Evolutionary conservation across 2,329 filamentous ascomycete genomes (phyloP), one percentile per base, ranked within the genome.

Genomic region (Sporothrix protearum): DNA sequence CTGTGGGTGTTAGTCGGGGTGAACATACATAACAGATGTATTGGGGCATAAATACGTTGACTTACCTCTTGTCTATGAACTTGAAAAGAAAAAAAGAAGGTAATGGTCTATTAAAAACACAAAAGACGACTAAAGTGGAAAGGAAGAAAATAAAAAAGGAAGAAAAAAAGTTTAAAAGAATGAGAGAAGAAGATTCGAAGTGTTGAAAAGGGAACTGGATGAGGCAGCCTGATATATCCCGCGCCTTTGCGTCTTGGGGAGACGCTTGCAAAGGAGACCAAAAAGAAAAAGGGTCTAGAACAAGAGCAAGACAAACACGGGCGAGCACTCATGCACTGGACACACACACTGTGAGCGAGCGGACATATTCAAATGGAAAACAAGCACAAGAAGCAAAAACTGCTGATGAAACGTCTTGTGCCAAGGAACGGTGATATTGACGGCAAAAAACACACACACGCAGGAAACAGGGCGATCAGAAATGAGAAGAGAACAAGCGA

Each of bases 391-490:
- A 45, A 64, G 22, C 30, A 39, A 72, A 57, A 51, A 51, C 57
- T 66, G 71, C 57, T 53, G 71, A 73, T 71, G 71, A 73, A 73
- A 73, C 71, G 47, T 49, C 25, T 42, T 55, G 36, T 69, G 71
- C 71, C 71, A 71, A 71, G 66, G 47, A 69, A 68, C 10, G 25
- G 71, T 42, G 61, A 71, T 67, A 61, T 28, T 39, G 64, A 10
- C n/a, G 63, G 64, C 64, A 61, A 61, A 55, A 55, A 49, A 28
- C 16, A 45, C n/a, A n/a, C n/a, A 69, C n/a, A 42, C 53, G 57
- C 66, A 49, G 42, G 47, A 67, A 30, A 33, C 61, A 57, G 25
- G 59, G 51, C 28, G 47, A 71, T 66, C 69, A 57, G 14, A 22
- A 14, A 14, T 8, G 10, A 36, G 8, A 36, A 36, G 8, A 36